Base-by-base conservation (phyloP, 192 early-diverging fungal genomes). In the Tieghemiomyces parasiticus region DNA sequence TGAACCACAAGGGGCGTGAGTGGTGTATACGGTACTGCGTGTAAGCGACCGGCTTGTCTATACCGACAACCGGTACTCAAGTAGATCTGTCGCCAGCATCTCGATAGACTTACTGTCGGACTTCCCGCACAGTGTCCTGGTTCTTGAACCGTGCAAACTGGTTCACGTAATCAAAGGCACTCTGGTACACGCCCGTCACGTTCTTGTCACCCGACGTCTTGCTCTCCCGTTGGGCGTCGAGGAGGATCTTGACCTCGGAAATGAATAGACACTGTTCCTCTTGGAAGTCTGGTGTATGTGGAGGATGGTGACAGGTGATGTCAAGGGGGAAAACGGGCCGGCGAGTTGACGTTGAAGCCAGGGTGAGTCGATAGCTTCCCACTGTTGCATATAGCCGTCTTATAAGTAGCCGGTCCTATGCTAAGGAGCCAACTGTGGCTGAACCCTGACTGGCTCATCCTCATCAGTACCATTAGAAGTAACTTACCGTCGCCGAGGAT, bases 111-210 rank as follows among this genome's bases (percentile, higher is more conserved):
- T 42, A 42, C 19, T 58, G 55, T 30, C 90, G 74, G 29, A 95
- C 82, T 70, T 92, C 86, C 51, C 82, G 78, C 14, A 93, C 87
- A 24, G 87, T 88, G 60, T 95, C 83, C 47, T 82, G 78, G 72
- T 93, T 91, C 29, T 77, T 87, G 71, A 89, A 92, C 30, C 82
- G 74, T 63, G 84, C 82, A 73, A 95, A 95, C 47, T 81, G 72
- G 32, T 78, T 76, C 46, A 89, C 91, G 66, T 95, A 92, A 59
- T 86, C 88, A 24, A 91, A 68, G 0, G 91, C 88, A 74, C 91
- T 93, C 64, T 79, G 71, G 64, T 87, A 82, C 12, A 89, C 83
- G 50, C 70, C 77, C 31, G 62, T 79, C 60, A 68, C 58, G 58
- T 66, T 81, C 68, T 70, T 78, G 32, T 65, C 74, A 16, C 53